A percentile compares a stretch with the other conserved stretches of the same genome.
phyloP scores from a whole-genome alignment of 2,329 filamentous ascomycete species.

The Alternaria angustiovoidea region DNA sequence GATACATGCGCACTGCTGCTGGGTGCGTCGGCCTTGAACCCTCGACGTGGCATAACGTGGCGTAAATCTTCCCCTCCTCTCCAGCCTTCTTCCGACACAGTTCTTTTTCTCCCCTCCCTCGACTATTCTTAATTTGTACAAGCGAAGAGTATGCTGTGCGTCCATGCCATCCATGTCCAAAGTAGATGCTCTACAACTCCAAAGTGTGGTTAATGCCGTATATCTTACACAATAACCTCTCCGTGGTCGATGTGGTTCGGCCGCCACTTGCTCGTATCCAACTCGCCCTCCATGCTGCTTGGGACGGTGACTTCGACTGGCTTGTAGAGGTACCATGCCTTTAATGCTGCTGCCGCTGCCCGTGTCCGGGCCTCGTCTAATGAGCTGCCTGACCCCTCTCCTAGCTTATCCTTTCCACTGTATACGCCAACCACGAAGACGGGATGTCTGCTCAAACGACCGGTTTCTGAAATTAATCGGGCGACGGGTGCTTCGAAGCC shows the following conservation, averaged over 20 bases:
- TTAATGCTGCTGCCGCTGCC: slow-evolving; percentile 85
- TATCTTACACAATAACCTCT: slow-evolving; percentile 60
- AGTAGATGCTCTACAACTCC: slow-evolving; percentile 20
- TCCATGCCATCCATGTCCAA: slow-evolving; percentile 19
- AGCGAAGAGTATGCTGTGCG: slow-evolving; percentile 22
- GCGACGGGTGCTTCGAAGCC: slow-evolving; percentile 88
- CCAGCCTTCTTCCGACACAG: background rate
- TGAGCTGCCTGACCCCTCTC: slow-evolving; percentile 83
- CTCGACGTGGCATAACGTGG: background rate
- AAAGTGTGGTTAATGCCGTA: slow-evolving; percentile 24
- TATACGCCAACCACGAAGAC: slow-evolving; percentile 96
- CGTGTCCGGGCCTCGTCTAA: slow-evolving; percentile 78
- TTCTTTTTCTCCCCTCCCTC: background rate
- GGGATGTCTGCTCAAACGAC: slow-evolving; percentile 81
- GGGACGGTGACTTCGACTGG: slow-evolving; percentile 66
- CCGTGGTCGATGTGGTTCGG: slow-evolving; percentile 66
- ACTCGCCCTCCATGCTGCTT: slow-evolving; percentile 55
- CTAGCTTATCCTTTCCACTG: slow-evolving; percentile 88
- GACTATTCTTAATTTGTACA: slow-evolving; percentile 21
- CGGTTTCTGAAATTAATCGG: slow-evolving; percentile 88
- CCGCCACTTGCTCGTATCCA: slow-evolving; percentile 56
- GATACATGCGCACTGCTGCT: slow-evolving; percentile 22
- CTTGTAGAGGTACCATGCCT: slow-evolving; percentile 96
- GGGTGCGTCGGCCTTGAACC: slow-evolving; percentile 6
- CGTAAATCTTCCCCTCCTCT: slow-evolving; percentile 7